Evolutionary conservation across 345 rosid species (phyloP).

Genomic region (Mercurialis annua): DNA sequence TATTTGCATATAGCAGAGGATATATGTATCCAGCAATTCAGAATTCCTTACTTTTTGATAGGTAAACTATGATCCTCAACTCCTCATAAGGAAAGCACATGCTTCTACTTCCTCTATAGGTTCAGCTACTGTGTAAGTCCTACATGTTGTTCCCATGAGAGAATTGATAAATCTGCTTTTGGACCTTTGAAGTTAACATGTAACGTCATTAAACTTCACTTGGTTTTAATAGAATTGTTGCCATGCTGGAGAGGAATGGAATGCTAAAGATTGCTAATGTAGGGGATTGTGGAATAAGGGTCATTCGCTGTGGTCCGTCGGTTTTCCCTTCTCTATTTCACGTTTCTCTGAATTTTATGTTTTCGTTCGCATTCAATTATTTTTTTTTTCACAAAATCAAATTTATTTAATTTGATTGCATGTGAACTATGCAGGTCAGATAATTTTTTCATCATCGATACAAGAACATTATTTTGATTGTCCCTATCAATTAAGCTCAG

Average conservation of each 20-base stretch:
- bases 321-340: not conserved
- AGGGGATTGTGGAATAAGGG: constrained; percentile 84
- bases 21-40: not conserved
- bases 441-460: constrained; percentile 62
- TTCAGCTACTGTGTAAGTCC: constrained; percentile 73
- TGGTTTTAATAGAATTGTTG: constrained; percentile 56
- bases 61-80: constrained; percentile 74
- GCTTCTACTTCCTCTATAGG: constrained; percentile 68
- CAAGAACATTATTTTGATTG: constrained; percentile 93
- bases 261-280: constrained; percentile 64
- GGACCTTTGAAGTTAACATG: not conserved
- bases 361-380: no score
- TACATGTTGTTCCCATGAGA: not conserved
- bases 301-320: constrained; percentile 58
- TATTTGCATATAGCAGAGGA: not conserved
- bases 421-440: constrained; percentile 32
- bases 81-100: constrained; percentile 78
- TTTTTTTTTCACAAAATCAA: not conserved
- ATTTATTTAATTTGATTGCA: not conserved
- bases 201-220: constrained; percentile 1
- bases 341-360: not conserved
- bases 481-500: constrained; percentile 87
- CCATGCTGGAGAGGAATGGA: constrained; percentile 71
- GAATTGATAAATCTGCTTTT: not conserved
- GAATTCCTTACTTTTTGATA: constrained; percentile 22